Evolutionary conservation across 345 rosid genomes (phyloP), one percentile per base, ranked within the genome.

Genomic region (Populus nigra): DNA sequence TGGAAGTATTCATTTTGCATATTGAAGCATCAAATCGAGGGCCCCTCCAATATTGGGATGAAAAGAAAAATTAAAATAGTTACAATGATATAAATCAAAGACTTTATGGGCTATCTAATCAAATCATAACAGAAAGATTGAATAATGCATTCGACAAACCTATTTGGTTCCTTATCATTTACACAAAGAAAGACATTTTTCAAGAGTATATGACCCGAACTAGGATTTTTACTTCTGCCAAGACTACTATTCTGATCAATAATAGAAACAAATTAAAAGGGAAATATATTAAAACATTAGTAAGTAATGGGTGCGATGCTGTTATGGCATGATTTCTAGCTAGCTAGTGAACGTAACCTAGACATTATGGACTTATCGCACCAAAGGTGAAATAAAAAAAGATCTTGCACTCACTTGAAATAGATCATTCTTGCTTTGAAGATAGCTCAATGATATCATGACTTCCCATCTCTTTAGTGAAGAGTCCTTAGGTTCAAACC

Each of bases 101-200:
- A 76, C 86, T 87, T 84, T 84, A 67, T 36, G 78, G 78, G 4
- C 82, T 39, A 73, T 84, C 86, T 65, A 74, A 86, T 83, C 85
- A 81, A 79, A 78, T 72, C 68, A 43, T 50, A 78, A 68, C 65
- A 68, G 77, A 71, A 41, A n/a, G 43, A 69, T 33, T 45, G 41
- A 55, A 35, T 74, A 74, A 83, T 75, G 72, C 73, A 66, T 12
- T 75, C 22, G 59, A 75, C 73, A 22, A 61, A 55, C 43, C 47
- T 62, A 66, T 74, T 68, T 77, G 65, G 49, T 78, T 36, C 71
- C 71, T 71, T 73, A 35, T 68, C 43, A 68, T 70, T 57, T 38
- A 18, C 23, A 23, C 65, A 39, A 33, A 31, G 11, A 61, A 62
- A 68, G 73, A 68, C 50, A 41, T 50, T 72, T 66, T 76, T 31